Evolutionary conservation across 441 rosid genomes (phyloP), one percentile per base, ranked within the genome.

Genomic region (Lepidium campestre): DNA sequence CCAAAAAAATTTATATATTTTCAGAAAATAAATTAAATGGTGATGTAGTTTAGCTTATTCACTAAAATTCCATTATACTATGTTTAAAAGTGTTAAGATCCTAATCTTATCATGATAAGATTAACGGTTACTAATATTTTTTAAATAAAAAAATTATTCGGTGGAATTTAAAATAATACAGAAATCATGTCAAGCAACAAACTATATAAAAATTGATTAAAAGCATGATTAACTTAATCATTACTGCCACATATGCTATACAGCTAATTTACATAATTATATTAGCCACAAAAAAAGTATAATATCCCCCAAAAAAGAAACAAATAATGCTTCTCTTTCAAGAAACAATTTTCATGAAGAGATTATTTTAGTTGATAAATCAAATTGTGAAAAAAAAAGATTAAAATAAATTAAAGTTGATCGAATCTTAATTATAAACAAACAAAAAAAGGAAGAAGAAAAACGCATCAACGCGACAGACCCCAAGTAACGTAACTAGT

Each of bases 221-320:
- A 27, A 39, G 29, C 20, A 59, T 41, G 47, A 61, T 61, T 52
- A 70, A 70, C 40, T 32, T 53, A 34, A 60, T 34, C 42, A 62
- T 53, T 53, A 36, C 56, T 25, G 25, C 48, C 45, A 60, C 66
- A 59, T 40, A 69, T 15, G 52, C 48, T 70, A 35, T 35, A 62
- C 74, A 62, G 74, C 63, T 62, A 62, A 54, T 54, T 69, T 59
- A 60, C 60, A 41, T 32, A 7, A 40, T 59, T 41, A 42, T 46
- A 53, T 25, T 7, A 35, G 31, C 56, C 32, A 56, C 10, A 53
- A 22, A 29, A 29, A 25, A 41, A 22, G 10, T 14, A 22, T 9
- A 39, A 50, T 41, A 70, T 59, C 29, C 71, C 44, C 60, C 25
- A 15, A 14, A 47, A 47, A 25, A n/a, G 35, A 42, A 41, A 60